phyloP scores from a whole-genome alignment of 129 eudicot species.

The Helianthus tuberosus region DNA sequence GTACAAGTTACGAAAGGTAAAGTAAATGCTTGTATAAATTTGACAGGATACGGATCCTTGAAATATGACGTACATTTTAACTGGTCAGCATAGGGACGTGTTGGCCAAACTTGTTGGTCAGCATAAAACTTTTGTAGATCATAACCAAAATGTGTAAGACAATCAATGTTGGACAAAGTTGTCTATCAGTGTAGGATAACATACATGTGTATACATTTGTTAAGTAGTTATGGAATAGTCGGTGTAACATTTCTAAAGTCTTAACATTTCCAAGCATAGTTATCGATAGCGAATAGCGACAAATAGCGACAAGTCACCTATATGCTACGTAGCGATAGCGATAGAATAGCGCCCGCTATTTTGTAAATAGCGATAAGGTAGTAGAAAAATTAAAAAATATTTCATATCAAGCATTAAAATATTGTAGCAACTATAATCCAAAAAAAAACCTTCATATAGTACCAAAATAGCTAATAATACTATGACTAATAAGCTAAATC shows the following conservation, averaged over 20 bases:
- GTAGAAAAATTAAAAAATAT: too few species aligned
- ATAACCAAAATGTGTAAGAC: background rate
- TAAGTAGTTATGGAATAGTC: background rate
- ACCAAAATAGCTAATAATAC: too few species aligned
- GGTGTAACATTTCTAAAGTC: background rate
- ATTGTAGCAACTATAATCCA: too few species aligned
- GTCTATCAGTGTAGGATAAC: background rate
- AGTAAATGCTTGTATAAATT: background rate
- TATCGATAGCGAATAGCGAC: too few species aligned
- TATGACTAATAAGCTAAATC: too few species aligned
- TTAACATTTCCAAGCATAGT: constrained; percentile 1
- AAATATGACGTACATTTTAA: background rate
- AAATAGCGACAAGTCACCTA: too few species aligned
- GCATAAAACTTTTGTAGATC: background rate
- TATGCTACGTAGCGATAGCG: too few species aligned
- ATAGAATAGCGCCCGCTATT: too few species aligned
- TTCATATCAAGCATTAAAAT: too few species aligned
- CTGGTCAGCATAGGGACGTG: background rate
- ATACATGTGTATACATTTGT: background rate
- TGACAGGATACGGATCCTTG: background rate
- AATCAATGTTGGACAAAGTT: background rate
- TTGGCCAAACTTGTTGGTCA: background rate
- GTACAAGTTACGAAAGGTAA: background rate
- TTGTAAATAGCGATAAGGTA: too few species aligned
- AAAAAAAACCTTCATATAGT: too few species aligned